phyloP scores from a whole-genome alignment of 129 eudicot genomes.

The Helianthus tuberosus region DNA sequence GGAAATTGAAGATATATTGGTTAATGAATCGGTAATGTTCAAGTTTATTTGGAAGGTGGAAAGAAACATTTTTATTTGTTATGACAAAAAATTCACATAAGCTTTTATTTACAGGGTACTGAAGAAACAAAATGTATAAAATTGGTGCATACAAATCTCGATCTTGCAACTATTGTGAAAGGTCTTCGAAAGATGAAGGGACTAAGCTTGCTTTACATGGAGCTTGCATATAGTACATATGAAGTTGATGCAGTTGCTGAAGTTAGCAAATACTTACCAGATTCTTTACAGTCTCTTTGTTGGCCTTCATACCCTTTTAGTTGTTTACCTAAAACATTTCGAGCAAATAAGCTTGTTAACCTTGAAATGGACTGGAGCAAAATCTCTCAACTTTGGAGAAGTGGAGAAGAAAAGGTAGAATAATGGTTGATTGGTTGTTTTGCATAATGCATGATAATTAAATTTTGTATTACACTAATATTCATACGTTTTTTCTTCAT shows the following conservation, averaged over 20 bases:
- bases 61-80: neutral
- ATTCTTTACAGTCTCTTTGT: neutral
- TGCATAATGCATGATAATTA: neutral
- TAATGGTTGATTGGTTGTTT: neutral
- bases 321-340: constrained; percentile 1
- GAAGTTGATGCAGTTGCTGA: neutral
- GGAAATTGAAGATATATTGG: neutral
- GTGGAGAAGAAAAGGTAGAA: constrained; percentile 2
- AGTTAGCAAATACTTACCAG: neutral
- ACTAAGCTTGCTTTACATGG: neutral
- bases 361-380: neutral
- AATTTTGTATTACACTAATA: neutral
- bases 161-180: neutral
- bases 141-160: too few relatives aligned
- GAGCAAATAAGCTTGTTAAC: neutral
- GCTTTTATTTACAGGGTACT: neutral
- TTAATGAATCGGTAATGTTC: neutral
- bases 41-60: neutral
- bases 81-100: neutral
- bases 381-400: neutral
- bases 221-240: neutral
- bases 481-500: neutral
- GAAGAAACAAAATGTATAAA: constrained; percentile 5
- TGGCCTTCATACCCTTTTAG: neutral
- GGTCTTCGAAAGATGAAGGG: neutral